phyloP scores from a whole-genome alignment of 345 rosid genomes.

The Acer campestre region DNA sequence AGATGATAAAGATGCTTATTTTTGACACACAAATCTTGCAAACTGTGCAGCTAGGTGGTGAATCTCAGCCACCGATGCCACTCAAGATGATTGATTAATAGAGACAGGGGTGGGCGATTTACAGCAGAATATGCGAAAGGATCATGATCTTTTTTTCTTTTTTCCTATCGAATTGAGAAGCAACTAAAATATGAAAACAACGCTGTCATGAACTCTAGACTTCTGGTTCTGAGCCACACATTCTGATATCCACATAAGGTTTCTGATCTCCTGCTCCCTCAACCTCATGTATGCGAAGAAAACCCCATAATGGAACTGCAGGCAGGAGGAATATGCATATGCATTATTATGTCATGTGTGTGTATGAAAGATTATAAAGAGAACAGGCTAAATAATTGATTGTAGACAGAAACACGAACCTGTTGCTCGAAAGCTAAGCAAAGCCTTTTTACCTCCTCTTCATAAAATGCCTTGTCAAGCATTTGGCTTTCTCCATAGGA shows the following conservation, averaged over 20 bases:
- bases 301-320: conserved; percentile 93
- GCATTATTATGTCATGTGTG: background rate
- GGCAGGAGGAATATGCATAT: background rate
- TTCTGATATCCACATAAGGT: conserved; percentile 97
- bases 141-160: background rate
- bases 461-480: conserved; percentile 98
- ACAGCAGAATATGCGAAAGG: conserved; percentile 17
- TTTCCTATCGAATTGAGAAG: background rate
- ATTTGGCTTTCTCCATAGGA: conserved; percentile 97
- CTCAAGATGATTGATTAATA: conserved; percentile 13
- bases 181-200: conserved; percentile 81
- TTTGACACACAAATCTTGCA: conserved; percentile 8
- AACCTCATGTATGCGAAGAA: conserved; percentile 97
- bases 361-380: background rate
- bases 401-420: conserved; percentile 42
- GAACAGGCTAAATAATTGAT: background rate
- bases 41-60: conserved; percentile 14
- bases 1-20: conserved; percentile 11
- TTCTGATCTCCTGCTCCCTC: conserved; percentile 99
- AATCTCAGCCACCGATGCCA: conserved; percentile 10
- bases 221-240: conserved; percentile 99
- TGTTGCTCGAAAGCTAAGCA: conserved; percentile 97
- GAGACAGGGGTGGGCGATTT: conserved; percentile 3
- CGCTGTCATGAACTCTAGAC: conserved; percentile 97
- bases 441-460: conserved; percentile 98